These are phyloP conservation scores for Eucalyptus curtisii DNA, from an alignment of 345 rosid genomes.

Conservation along the genomic window DNA sequence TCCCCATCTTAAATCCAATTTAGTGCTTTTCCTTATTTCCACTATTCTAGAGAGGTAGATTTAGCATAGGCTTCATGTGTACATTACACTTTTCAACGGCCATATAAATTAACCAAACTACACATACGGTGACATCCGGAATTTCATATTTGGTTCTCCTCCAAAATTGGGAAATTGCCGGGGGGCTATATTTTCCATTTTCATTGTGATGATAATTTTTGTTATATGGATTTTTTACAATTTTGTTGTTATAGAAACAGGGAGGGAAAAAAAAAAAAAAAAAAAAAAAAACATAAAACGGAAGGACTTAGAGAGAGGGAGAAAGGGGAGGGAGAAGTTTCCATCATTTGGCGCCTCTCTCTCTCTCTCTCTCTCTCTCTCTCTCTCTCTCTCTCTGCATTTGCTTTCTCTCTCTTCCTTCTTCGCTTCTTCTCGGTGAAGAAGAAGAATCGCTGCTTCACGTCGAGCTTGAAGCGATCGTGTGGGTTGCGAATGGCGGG, in stretches of 20 bases:
- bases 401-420: slow-evolving; percentile 17
- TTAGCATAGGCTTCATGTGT: too few relatives aligned
- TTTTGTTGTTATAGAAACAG: too few relatives aligned
- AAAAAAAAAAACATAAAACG: too few relatives aligned
- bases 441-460: background rate
- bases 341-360: background rate
- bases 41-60: background rate
- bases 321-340: background rate
- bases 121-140: background rate
- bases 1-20: background rate
- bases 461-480: too few relatives aligned
- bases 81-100: background rate
- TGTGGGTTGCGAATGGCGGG: too few relatives aligned
- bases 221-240: background rate
- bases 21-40: background rate
- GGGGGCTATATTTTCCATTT: too few relatives aligned
- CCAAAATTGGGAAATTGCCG: background rate
- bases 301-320: too few relatives aligned
- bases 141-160: background rate
- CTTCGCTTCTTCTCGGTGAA: slow-evolving; percentile 16
- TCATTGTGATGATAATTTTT: too few relatives aligned
- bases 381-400: background rate
- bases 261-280: too few relatives aligned
- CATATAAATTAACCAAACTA: background rate
- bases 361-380: slow-evolving; percentile 2